Base-by-base conservation (phyloP, 495 filamentous ascomycete species). In the Aspergillus ellipticus region DNA sequence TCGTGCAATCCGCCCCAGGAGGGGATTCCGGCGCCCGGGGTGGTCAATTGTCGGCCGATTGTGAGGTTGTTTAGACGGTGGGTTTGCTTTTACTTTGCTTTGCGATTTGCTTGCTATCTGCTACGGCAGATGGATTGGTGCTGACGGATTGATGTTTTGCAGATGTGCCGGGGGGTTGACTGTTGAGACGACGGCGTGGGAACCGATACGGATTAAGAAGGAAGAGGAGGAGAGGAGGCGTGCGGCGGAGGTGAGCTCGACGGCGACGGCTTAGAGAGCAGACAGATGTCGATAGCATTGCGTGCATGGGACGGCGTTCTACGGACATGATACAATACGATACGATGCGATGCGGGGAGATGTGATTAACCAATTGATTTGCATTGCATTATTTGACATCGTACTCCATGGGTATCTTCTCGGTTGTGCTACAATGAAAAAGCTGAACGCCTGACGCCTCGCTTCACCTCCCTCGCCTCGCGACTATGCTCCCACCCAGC, bases 181-280 rank as follows among this genome's bases (percentile, higher is more conserved):
- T 57, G 87, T 92, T 9, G 91, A 96, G 71, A 95, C 90, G 21
- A 95, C 90, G 20, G 74, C 80, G 47, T 93, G 88, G 88, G 89
- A 94, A 53, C 67, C 66, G 19, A 53, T 74, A 9, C 56, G 72
- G 42, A 39, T 64, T 42, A 65, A 62, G 4, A 61, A 70, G 49
- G 67, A 72, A 51, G 54, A 66, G n/a, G 64, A 60, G 52, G 62
- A 57, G 26, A 62, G 63, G 31, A 62, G 66, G 21, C 54, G 58
- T 13, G 39, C 55, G 48, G 48, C 57, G 8, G 51, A 49, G 24
- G 29, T 28, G 2, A 46, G n/a, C 6, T 43, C 50, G 33, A 58
- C 61, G 22, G 49, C n/a, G n/a, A n/a, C n/a, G n/a, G n/a, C n/a
- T n/a, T n/a, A n/a, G n/a, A n/a, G n/a, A n/a, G n/a, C n/a, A n/a